Percentiles rank a stretch among this genome's conserved stretches.
phyloP scores from a whole-genome alignment of 371 early-diverging fungal genomes.

The Rhizopus delemar region DNA sequence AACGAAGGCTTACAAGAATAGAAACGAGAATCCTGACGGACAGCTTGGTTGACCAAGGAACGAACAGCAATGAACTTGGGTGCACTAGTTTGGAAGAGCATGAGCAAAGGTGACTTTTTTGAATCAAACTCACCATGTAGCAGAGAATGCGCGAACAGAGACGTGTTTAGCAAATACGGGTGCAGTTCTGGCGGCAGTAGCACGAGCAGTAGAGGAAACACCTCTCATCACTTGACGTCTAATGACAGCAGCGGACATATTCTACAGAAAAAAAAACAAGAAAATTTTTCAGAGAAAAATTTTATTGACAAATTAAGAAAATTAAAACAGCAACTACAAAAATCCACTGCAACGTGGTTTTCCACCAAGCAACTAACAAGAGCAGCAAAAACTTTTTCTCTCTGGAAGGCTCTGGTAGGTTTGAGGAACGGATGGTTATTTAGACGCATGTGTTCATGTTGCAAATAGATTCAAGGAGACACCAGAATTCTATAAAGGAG shows the following conservation, averaged over 20 bases:
- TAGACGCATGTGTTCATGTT: too few relatives aligned
- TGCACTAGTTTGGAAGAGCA: constrained; percentile 25
- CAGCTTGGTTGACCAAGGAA: constrained; percentile 37
- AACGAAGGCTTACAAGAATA: constrained; percentile 57
- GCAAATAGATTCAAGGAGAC: too few relatives aligned
- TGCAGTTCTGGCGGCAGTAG: constrained; percentile 36
- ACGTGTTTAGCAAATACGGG: constrained; percentile 40
- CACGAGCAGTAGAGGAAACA: constrained; percentile 41
- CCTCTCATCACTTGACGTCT: constrained; percentile 53
- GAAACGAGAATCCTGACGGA: constrained; percentile 40
- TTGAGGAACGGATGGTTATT: too few relatives aligned
- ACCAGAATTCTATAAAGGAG: too few relatives aligned
- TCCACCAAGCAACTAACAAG: too few relatives aligned
- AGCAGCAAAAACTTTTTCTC: too few relatives aligned
- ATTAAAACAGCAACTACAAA: too few relatives aligned
- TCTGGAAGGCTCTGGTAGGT: too few relatives aligned
- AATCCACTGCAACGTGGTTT: not conserved
- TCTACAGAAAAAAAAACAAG: constrained; percentile 15
- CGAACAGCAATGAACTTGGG: constrained; percentile 52
- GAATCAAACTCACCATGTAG: constrained; percentile 34
- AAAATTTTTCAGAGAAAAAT: constrained; percentile 25
- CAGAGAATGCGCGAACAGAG: constrained; percentile 39
- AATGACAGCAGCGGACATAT: constrained; percentile 39
- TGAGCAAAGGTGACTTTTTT: not conserved
- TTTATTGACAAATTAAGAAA: too few relatives aligned